Conservation (phyloP, 176 grass and related monocot species). For the Oryza meridionalis region DNA sequence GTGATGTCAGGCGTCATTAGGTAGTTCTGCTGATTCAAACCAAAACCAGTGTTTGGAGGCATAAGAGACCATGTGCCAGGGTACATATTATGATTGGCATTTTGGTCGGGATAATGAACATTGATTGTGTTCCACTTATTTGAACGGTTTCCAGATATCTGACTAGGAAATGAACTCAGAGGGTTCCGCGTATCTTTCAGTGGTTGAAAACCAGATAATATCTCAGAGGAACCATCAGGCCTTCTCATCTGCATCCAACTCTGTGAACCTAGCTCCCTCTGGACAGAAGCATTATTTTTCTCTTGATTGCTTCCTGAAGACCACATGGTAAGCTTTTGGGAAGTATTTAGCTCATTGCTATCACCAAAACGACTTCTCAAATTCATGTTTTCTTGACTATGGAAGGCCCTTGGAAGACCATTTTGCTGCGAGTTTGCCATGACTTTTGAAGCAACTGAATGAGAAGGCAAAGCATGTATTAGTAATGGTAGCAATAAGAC, state of each 20-base stretch:
- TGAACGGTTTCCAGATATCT: constrained; percentile 39
- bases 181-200: constrained; percentile 41
- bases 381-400: constrained; percentile 60
- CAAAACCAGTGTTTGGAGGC: constrained; percentile 41
- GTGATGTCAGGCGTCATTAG: constrained; percentile 8
- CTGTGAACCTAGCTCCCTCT: constrained; percentile 25
- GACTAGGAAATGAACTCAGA: constrained; percentile 39
- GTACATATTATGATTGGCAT: constrained; percentile 40
- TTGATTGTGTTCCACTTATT: constrained; percentile 37
- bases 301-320: constrained; percentile 40
- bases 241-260: constrained; percentile 36
- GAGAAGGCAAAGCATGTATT: constrained; percentile 36
- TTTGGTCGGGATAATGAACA: constrained; percentile 41
- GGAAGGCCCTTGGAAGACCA: constrained; percentile 54
- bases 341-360: constrained; percentile 39
- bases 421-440: constrained; percentile 47
- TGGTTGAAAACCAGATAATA: constrained; percentile 53
- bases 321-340: constrained; percentile 56
- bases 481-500: constrained; percentile 4
- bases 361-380: constrained; percentile 41
- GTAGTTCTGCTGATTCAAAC: constrained; percentile 23
- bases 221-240: constrained; percentile 37
- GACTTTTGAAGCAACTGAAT: constrained; percentile 57
- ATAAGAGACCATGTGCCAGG: constrained; percentile 53
- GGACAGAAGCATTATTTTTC: constrained; percentile 39